Conservation (phyloP, 2,329 filamentous ascomycete genomes). For the Alternaria conjuncta region DNA sequence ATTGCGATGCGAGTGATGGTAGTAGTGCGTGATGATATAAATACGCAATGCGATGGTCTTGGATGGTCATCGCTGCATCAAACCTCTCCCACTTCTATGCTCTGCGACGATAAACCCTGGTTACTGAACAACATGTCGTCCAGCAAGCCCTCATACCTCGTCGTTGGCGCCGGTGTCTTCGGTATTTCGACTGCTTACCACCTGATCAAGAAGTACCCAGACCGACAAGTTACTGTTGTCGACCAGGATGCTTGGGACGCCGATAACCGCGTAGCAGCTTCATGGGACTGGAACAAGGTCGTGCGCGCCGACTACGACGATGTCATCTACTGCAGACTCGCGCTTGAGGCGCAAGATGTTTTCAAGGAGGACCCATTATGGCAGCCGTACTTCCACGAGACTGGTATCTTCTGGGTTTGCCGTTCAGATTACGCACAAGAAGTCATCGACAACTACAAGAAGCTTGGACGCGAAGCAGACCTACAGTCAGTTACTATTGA, state of each 20-base stretch:
- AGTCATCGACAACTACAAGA: slow-evolving; percentile 59
- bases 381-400: slow-evolving; percentile 60
- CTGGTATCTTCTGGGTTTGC: slow-evolving; percentile 56
- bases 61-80: slow-evolving; percentile 14
- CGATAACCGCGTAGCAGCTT: slow-evolving; percentile 60
- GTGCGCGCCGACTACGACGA: slow-evolving; percentile 73
- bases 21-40: slow-evolving; percentile 23
- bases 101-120: slow-evolving; percentile 21
- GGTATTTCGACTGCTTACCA: slow-evolving; percentile 50
- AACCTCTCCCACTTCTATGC: slow-evolving; percentile 15
- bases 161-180: slow-evolving; percentile 48
- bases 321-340: slow-evolving; percentile 67
- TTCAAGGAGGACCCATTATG: slow-evolving; percentile 66
- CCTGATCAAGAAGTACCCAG: slow-evolving; percentile 50
- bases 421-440: slow-evolving; percentile 54
- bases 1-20: slow-evolving; percentile 9
- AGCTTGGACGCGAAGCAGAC: slow-evolving; percentile 56
- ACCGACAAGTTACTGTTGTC: slow-evolving; percentile 50
- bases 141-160: slow-evolving; percentile 40
- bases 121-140: slow-evolving; percentile 33
- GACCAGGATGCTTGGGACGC: slow-evolving; percentile 45
- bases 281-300: slow-evolving; percentile 77
- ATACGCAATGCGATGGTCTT: slow-evolving; percentile 12
- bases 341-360: slow-evolving; percentile 68
- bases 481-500: slow-evolving; percentile 54